Base-by-base conservation (phyloP, 176 grass and related monocot genomes). In the Phyllostachys edulis region DNA sequence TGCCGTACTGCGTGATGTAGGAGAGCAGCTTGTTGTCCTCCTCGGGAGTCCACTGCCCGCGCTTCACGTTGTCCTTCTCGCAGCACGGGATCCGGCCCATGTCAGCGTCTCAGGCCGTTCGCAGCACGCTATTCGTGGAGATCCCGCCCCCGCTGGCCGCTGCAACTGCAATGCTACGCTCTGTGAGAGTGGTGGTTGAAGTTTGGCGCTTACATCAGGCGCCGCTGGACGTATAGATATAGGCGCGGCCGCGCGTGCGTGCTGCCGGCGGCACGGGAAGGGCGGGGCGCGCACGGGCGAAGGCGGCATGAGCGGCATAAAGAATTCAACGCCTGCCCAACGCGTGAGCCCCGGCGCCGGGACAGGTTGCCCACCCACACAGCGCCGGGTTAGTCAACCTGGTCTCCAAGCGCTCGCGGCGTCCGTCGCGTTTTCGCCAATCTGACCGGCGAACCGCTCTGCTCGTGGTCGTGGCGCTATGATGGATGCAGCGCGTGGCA, bases 1-100 rank as follows among this genome's bases (percentile, higher is more conserved):
- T 95, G 63, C 93, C 96, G 44, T 98, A 73, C 82, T 95, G 93
- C 1, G 91, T 85, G 75, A 98, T 94, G 83, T 98, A 96, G 76
- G 91, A 92, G 82, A 94, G 84, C 52, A 96, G 93, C 84, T 98
- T 98, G 87, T 93, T 98, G 88, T 98, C 96, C 85, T 98, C 96
- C 87, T 98, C 96, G 32, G 91, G 91, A 57, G 96, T 99, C 93
- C 96, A 99, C 87, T 99, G 96, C 36, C 96, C 96, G 51, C 93
- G 89, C 85, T 96, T 99, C 26, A 99, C 96, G 88, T 75, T 93
- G 75, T 99, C 96, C 87, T 95, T 94, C 91, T 99, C 96, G 55
- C 96, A 99, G 73, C 93, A 99, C 23, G 96, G 96, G 70, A 99
- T 85, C 68, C 93, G 89, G 8, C 96, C 96, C 96, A 98, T 98